Percentiles rank a stretch among this genome's conserved stretches.
phyloP scores from a whole-genome alignment of 371 early-diverging fungal genomes.

The Sporodiniella umbellata region DNA sequence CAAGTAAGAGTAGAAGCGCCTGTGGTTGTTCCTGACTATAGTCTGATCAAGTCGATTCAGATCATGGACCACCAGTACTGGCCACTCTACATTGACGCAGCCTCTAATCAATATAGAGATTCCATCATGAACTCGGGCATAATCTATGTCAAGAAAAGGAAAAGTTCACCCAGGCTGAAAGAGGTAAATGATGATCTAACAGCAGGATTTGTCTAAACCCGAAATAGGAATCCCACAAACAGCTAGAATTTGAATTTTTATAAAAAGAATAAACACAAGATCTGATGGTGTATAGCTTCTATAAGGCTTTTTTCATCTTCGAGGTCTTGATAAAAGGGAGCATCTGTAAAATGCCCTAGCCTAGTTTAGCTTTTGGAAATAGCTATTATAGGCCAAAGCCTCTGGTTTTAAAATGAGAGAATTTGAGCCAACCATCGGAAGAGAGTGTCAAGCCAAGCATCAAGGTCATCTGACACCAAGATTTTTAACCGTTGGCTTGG shows the following conservation, averaged over 20 bases:
- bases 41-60: constrained; percentile 49
- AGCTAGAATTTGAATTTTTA: too few relatives aligned
- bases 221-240: too few relatives aligned
- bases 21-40: constrained; percentile 60
- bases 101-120: constrained; percentile 16
- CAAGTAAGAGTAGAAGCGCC: constrained; percentile 53
- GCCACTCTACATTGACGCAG: constrained; percentile 49
- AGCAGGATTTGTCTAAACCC: too few relatives aligned
- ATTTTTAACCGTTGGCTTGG: neutral
- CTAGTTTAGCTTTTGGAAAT: too few relatives aligned
- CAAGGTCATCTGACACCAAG: neutral
- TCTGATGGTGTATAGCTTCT: too few relatives aligned
- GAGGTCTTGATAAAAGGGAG: too few relatives aligned
- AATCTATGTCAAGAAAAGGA: constrained; percentile 30
- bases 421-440: too few relatives aligned
- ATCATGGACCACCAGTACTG: constrained; percentile 59
- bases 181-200: too few relatives aligned
- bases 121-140: constrained; percentile 28
- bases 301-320: too few relatives aligned
- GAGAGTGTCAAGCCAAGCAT: neutral
- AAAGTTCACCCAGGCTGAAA: constrained; percentile 13
- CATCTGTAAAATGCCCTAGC: too few relatives aligned
- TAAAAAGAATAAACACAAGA: too few relatives aligned
- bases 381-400: too few relatives aligned
- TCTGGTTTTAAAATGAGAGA: neutral